Evolutionary conservation across 1,284 basidiomycete species (phyloP), one percentile per base, ranked within the genome.

Genomic region (Cryptococcus floricola): DNA sequence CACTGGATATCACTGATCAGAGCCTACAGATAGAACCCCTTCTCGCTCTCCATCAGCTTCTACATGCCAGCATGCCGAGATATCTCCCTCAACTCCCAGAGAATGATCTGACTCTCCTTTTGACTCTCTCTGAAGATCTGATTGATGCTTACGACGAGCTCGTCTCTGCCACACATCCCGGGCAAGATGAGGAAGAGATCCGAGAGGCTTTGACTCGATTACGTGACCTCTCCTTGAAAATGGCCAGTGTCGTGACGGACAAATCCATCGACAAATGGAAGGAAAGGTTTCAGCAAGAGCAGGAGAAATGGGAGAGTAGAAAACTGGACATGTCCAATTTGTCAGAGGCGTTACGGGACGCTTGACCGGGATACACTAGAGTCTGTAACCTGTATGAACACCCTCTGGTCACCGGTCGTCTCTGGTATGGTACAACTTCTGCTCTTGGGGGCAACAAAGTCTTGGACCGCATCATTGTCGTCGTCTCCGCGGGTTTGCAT

Each of bases 131-230:
- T 27, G 50, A 39, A 37, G 48, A 23, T 16, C 60, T 70, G 25
- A 52, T 67, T n/a, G 63, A 64, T 3, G 60, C 62, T 1, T 68
- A 72, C 54, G 72, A 74, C 53, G 58, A 61, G 10, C 68, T 66
- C 37, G 59, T 75, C 6, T 59, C 66, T 1, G 44, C 65, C 8
- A 58, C 71, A 62, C 69, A 71, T 46, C 69, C 71, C 1, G 56
- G 58, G 31, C 74, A 76, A 58, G 68, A 71, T 45, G 58, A 59
- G 6, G 54, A 60, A 9, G 71, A 68, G 52, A 66, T 76, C 39
- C 50, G 59, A 19, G 52, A 53, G 13, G 53, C 65, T 4, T 34
- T 73, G 27, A 37, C 46, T 9, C 54, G 60, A 6, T 50, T 73
- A 14, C 59, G 54, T 25, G 39, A 12, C 6, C 16, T 54, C 7